Conservation (phyloP, 768 basidiomycete genomes). For the Lactarius sanguifluus region DNA sequence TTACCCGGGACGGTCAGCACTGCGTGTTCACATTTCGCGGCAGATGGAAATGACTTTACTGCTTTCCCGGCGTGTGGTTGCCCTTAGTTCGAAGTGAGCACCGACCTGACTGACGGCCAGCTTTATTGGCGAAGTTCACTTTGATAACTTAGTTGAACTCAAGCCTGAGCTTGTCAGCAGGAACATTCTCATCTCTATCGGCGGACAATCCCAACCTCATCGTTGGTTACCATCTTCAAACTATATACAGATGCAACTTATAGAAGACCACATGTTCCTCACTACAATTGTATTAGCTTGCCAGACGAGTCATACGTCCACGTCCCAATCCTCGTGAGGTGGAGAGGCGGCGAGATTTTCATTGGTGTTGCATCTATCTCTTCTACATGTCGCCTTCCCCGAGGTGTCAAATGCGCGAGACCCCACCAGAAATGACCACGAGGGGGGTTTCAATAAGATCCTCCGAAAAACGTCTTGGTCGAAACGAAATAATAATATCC, state of each 20-base stretch:
- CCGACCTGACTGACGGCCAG: conserved; percentile 4
- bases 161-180: conserved; percentile 7
- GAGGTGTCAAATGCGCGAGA: conserved; percentile 3
- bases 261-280: conserved; percentile 7
- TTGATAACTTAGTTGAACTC: conserved; percentile 6
- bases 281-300: conserved; percentile 14
- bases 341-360: conserved; percentile 12
- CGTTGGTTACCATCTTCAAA: not conserved
- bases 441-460: conserved; percentile 1
- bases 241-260: conserved; percentile 14
- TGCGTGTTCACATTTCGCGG: conserved; percentile 16
- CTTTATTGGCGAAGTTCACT: conserved; percentile 15
- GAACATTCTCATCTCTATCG: not conserved
- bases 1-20: conserved; percentile 6
- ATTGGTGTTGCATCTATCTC: conserved; percentile 5
- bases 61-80: conserved; percentile 7
- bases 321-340: conserved; percentile 14
- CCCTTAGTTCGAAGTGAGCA: not conserved
- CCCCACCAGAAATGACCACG: conserved; percentile 7
- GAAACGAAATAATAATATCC: not conserved
- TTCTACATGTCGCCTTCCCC: not conserved
- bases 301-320: conserved; percentile 4
- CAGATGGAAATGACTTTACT: conserved; percentile 14
- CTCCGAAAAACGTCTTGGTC: not conserved
- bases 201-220: no score